Conservation (phyloP, 148 eudicot genomes). For the Gaultheria prostrata region DNA sequence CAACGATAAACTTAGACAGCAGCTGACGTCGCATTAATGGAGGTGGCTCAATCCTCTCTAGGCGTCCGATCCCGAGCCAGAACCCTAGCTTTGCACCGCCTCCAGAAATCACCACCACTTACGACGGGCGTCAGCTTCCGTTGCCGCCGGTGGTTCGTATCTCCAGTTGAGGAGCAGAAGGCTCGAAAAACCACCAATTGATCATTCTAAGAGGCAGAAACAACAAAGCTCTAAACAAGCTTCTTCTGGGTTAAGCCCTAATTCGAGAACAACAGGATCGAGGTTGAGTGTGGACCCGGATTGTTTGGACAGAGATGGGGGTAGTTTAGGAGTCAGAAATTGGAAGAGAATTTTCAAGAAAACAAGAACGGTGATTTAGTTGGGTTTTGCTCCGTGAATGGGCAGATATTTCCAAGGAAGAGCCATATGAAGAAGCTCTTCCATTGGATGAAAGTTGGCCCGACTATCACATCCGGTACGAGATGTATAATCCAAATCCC, state of each 20-base stretch:
- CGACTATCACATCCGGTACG: too few relatives aligned
- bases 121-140: not conserved
- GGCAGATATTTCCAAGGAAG: too few relatives aligned
- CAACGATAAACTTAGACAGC: too few relatives aligned
- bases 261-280: conserved; percentile 13
- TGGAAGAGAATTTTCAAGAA: conserved; percentile 5
- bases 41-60: conserved; percentile 23
- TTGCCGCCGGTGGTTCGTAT: conserved; percentile 21
- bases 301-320: conserved; percentile 4
- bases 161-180: conserved; percentile 45
- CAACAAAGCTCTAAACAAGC: not conserved
- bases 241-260: not conserved
- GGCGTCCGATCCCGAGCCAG: conserved; percentile 45
- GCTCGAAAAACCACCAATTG: conserved; percentile 18
- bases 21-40: conserved; percentile 21
- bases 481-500: too few relatives aligned
- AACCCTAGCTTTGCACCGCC: conserved; percentile 35
- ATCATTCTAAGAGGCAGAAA: conserved; percentile 10
- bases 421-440: too few relatives aligned
- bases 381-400: too few relatives aligned
- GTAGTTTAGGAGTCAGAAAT: not conserved
- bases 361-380: conserved; percentile 7
- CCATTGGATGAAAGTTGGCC: too few relatives aligned
- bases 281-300: conserved; percentile 16
- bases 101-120: not conserved